These are phyloP conservation scores for Leucocoprinus birnbaumii DNA, from an alignment of 768 basidiomycete genomes.

Conservation along the genomic window DNA sequence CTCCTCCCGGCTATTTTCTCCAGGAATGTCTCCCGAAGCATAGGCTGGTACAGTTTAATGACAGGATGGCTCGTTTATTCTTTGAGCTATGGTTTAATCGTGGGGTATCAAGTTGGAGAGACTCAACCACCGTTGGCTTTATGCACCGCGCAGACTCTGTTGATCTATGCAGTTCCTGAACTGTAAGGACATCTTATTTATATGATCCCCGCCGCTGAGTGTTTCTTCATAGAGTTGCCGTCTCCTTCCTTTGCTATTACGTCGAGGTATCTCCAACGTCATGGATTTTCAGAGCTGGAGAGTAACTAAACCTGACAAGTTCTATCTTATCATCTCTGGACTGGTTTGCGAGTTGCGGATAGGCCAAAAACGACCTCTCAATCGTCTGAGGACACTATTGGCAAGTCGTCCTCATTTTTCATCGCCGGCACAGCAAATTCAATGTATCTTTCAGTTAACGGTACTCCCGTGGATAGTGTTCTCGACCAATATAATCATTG, in stretches of 20 bases:
- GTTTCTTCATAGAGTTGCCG: not conserved
- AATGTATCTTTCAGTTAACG: too few species aligned
- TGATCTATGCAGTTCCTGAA: not conserved
- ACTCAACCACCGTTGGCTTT: not conserved
- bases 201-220: not conserved
- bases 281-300: not conserved
- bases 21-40: not conserved
- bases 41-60: not conserved
- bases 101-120: not conserved
- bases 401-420: not conserved
- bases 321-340: not conserved
- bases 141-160: not conserved
- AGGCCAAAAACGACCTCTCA: not conserved
- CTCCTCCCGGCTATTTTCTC: not conserved
- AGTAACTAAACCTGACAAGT: not conserved
- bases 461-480: not conserved
- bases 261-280: not conserved
- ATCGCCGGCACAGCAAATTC: not conserved
- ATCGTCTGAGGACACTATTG: not conserved
- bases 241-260: not conserved
- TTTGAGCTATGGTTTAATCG: not conserved
- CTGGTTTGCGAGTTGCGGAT: too few species aligned
- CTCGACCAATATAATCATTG: not conserved
- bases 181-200: too few species aligned
- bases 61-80: not conserved